A percentile compares a stretch with the other conserved stretches of the same genome.
phyloP scores from a whole-genome alignment of 805 yeast species.

The Nakazawaea ishiwadae region DNA sequence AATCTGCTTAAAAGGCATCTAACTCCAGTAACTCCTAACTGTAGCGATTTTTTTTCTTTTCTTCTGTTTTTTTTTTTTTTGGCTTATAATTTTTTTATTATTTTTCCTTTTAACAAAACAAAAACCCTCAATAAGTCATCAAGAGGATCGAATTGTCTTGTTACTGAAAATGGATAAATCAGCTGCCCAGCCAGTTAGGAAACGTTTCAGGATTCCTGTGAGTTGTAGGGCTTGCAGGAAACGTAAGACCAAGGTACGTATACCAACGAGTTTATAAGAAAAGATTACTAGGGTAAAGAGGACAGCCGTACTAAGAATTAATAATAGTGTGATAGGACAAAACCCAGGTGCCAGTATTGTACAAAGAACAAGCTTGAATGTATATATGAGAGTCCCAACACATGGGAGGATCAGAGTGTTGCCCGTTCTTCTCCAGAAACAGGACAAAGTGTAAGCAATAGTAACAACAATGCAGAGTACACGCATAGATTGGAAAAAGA shows the following conservation, averaged over 20 bases:
- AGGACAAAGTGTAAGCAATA: too few species aligned
- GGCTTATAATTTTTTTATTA: too few species aligned
- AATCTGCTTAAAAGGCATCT: too few species aligned
- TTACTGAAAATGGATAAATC: too few species aligned
- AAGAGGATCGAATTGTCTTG: too few species aligned
- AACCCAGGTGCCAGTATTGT: constrained; percentile 29
- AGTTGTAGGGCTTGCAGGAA: constrained; percentile 44
- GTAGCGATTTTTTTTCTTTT: too few species aligned
- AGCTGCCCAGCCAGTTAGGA: background rate
- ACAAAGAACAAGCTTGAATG: constrained; percentile 24
- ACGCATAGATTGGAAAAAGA: constrained; percentile 3
- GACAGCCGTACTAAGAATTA: too few species aligned
- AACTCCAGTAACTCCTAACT: too few species aligned
- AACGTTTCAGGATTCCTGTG: constrained; percentile 29
- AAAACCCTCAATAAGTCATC: too few species aligned
- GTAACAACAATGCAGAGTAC: background rate
- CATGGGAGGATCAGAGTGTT: background rate
- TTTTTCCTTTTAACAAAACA: too few species aligned
- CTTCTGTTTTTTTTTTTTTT: too few species aligned
- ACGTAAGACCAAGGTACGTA: constrained; percentile 34
- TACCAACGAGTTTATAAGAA: background rate
- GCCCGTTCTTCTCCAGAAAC: too few species aligned
- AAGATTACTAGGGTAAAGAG: background rate
- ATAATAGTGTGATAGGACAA: constrained; percentile 26
- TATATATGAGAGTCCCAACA: constrained; percentile 23